A percentile compares a stretch with the other conserved stretches of the same genome.
phyloP scores from a whole-genome alignment of 176 grass and related monocot genomes.

The Hyparrhenia diplandra region DNA sequence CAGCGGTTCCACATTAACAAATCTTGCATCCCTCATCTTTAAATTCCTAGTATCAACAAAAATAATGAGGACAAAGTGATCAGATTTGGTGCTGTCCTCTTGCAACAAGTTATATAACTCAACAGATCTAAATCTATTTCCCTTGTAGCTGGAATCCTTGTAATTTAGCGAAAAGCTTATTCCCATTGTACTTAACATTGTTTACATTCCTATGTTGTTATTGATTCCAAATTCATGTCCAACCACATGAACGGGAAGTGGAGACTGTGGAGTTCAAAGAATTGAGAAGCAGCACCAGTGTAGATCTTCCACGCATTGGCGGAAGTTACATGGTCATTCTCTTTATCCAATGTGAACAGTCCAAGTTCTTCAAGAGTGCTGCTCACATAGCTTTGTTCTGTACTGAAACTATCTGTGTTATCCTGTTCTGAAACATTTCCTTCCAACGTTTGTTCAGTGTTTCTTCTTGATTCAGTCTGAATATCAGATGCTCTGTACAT shows the following conservation, averaged over 20 bases:
- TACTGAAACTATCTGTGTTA: constrained; percentile 10
- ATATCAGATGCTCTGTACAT: constrained; percentile 63
- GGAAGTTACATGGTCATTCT: constrained; percentile 28
- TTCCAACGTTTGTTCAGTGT: constrained; percentile 16
- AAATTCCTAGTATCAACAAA: constrained; percentile 31
- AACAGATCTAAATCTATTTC: constrained; percentile 12
- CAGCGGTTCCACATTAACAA: constrained; percentile 22
- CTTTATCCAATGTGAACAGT: constrained; percentile 45
- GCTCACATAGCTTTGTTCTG: constrained; percentile 27
- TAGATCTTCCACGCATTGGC: constrained; percentile 24
- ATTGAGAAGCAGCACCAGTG: constrained; percentile 28
- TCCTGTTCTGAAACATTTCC: constrained; percentile 12
- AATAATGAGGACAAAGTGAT: constrained; percentile 42
- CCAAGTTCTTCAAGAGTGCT: constrained; percentile 49
- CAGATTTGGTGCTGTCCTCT: constrained; percentile 7
- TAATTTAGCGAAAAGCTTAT: constrained; percentile 18
- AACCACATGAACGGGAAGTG: constrained; percentile 23
- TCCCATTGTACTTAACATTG: constrained; percentile 18
- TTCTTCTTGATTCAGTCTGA: constrained; percentile 22
- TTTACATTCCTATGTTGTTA: not conserved
- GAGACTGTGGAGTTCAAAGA: constrained; percentile 29
- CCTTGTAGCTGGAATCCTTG: constrained; percentile 3
- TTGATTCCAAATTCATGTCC: constrained; percentile 27
- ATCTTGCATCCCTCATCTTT: constrained; percentile 31
- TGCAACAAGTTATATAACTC: constrained; percentile 28